Evolutionary conservation across 352 stramenopile species (phyloP).

Genomic region (Pythium vanterpoolii): DNA sequence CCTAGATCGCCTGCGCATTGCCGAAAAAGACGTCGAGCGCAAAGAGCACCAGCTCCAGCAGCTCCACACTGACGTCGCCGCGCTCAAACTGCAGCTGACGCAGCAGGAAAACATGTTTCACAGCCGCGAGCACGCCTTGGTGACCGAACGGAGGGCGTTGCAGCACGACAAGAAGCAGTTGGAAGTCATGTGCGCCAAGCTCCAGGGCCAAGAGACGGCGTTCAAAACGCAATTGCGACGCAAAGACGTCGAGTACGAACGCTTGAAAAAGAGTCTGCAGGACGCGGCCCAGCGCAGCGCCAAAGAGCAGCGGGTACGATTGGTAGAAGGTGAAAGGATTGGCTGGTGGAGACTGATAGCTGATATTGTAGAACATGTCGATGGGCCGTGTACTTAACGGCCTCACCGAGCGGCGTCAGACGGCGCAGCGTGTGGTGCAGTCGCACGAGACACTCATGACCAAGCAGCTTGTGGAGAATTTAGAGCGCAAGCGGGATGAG

Average conservation of each 20-base stretch:
- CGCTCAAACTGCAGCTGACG: slow-evolving; percentile 40
- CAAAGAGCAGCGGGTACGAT: slow-evolving; percentile 55
- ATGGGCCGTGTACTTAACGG: slow-evolving; percentile 47
- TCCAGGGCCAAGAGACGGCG: slow-evolving; percentile 72
- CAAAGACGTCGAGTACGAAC: slow-evolving; percentile 76
- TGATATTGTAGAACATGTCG: slow-evolving; percentile 32
- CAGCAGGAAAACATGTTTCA: slow-evolving; percentile 64
- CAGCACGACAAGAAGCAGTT: slow-evolving; percentile 65
- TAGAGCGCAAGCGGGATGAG: slow-evolving; percentile 60
- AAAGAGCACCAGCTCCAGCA: slow-evolving; percentile 43
- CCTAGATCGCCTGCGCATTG: slow-evolving; percentile 35
- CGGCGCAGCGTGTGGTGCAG: slow-evolving; percentile 25
- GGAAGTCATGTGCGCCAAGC: slow-evolving; percentile 60
- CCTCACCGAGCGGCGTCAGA: slow-evolving; percentile 31
- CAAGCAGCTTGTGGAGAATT: slow-evolving; percentile 56
- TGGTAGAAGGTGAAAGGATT: neutral
- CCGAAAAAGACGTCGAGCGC: slow-evolving; percentile 56
- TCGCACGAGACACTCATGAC: slow-evolving; percentile 59
- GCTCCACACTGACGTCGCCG: slow-evolving; percentile 45
- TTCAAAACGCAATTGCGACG: slow-evolving; percentile 71
- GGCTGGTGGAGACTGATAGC: neutral
- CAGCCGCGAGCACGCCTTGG: slow-evolving; percentile 50
- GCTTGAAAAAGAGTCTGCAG: slow-evolving; percentile 68
- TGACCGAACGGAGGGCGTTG: slow-evolving; percentile 43
- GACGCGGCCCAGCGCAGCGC: slow-evolving; percentile 40